Conservation (phyloP, 192 early-diverging fungal species). For the Coemansia sp. region DNA sequence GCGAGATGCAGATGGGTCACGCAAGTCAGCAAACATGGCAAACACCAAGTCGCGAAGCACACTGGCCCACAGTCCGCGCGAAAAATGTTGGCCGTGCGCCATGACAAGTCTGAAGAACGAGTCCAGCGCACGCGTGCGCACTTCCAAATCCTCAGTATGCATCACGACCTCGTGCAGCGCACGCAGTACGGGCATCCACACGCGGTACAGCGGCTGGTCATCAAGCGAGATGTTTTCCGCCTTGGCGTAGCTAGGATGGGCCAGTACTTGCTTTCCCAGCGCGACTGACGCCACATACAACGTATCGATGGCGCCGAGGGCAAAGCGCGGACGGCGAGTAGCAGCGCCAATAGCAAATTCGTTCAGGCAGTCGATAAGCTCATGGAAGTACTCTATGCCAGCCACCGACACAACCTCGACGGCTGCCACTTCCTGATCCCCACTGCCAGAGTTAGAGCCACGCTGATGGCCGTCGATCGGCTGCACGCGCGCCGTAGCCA, state of each 20-base stretch:
- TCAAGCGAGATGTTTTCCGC: constrained; percentile 37
- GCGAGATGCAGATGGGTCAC: constrained; percentile 50
- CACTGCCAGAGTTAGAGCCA: too few relatives aligned
- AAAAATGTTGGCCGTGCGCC: constrained; percentile 72
- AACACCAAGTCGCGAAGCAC: constrained; percentile 84
- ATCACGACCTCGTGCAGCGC: constrained; percentile 88
- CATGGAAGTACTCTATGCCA: constrained; percentile 53
- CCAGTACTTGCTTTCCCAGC: constrained; percentile 34
- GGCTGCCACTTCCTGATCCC: not conserved
- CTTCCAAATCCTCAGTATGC: constrained; percentile 89
- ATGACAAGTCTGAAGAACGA: constrained; percentile 86
- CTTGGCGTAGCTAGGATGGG: constrained; percentile 11
- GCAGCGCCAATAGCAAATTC: constrained; percentile 42
- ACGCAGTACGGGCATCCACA: constrained; percentile 88
- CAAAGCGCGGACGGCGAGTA: constrained; percentile 34
- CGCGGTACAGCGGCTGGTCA: constrained; percentile 65
- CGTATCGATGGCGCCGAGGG: constrained; percentile 48
- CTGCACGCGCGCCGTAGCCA: constrained; percentile 7
- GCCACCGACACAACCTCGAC: constrained; percentile 28
- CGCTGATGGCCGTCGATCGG: not conserved
- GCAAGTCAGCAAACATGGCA: constrained; percentile 87
- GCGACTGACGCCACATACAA: constrained; percentile 26
- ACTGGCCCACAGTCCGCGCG: constrained; percentile 78
- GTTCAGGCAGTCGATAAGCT: constrained; percentile 48
- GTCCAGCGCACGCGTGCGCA: constrained; percentile 80